phyloP scores from a whole-genome alignment of 2,329 filamentous ascomycete genomes.

The Diaporthe citrichinensis region DNA sequence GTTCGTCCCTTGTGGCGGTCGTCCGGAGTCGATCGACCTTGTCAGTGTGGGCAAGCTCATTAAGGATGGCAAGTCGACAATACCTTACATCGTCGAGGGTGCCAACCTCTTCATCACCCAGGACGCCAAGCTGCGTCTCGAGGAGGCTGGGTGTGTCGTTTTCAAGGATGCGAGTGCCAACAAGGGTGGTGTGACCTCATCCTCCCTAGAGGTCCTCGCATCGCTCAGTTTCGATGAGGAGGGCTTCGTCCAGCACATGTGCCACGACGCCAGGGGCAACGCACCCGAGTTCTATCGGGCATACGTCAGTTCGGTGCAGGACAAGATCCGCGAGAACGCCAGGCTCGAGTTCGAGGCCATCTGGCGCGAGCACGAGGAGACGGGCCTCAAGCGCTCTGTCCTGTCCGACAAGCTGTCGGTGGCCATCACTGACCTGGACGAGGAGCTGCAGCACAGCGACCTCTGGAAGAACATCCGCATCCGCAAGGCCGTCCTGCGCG shows the following conservation, averaged over 20 bases:
- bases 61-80: slow-evolving; percentile 85
- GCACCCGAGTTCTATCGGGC: slow-evolving; percentile 91
- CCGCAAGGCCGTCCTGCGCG: slow-evolving; percentile 81
- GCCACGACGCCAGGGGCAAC: slow-evolving; percentile 78
- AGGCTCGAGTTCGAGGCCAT: slow-evolving; percentile 97
- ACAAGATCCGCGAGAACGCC: slow-evolving; percentile 91
- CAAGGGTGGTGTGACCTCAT: slow-evolving; percentile 98
- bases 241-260: slow-evolving; percentile 94
- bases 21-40: slow-evolving; percentile 96
- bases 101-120: slow-evolving; percentile 99
- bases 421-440: slow-evolving; percentile 96
- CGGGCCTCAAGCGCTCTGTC: slow-evolving; percentile 83
- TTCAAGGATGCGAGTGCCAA: slow-evolving; percentile 99
- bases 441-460: slow-evolving; percentile 94
- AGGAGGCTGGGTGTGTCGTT: slow-evolving; percentile 93
- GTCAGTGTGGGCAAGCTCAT: slow-evolving; percentile 90
- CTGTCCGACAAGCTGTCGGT: slow-evolving; percentile 91
- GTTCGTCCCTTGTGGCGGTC: slow-evolving; percentile 96
- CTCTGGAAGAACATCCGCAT: slow-evolving; percentile 89
- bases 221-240: slow-evolving; percentile 94
- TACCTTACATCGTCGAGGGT: slow-evolving; percentile 97
- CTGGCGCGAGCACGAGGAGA: slow-evolving; percentile 92
- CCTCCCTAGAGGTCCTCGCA: slow-evolving; percentile 94
- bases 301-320: slow-evolving; percentile 93
- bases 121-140: slow-evolving; percentile 94